A percentile compares a stretch with the other conserved stretches of the same genome.
Conservation (phyloP, 352 stramenopile species). For the Pythium aquatile region DNA sequence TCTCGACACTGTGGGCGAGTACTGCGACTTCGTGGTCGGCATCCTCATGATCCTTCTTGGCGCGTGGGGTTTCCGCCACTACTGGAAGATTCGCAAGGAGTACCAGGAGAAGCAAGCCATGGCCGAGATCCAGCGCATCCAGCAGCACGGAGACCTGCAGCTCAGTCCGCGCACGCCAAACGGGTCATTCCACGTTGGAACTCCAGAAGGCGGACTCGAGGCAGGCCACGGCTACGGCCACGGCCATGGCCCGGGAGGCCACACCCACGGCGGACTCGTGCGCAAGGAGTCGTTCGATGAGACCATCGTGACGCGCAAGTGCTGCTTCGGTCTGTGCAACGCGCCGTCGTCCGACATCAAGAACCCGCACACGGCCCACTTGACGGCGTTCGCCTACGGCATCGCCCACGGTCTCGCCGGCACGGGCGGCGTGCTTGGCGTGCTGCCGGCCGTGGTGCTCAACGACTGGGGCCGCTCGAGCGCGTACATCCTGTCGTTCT, state of each 20-base stretch:
- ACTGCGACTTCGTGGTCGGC: constrained; percentile 59
- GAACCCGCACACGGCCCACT: constrained; percentile 30
- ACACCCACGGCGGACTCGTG: constrained; percentile 5
- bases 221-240: constrained; percentile 11
- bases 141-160: constrained; percentile 18
- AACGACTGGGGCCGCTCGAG: constrained; percentile 43
- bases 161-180: constrained; percentile 17
- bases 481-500: constrained; percentile 76
- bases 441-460: constrained; percentile 73
- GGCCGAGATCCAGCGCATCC: constrained; percentile 31
- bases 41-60: constrained; percentile 58
- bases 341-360: constrained; percentile 46
- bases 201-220: constrained; percentile 21
- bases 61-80: constrained; percentile 41
- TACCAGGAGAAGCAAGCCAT: constrained; percentile 31
- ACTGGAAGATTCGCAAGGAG: constrained; percentile 39
- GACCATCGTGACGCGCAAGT: constrained; percentile 36
- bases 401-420: constrained; percentile 72
- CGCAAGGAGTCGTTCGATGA: constrained; percentile 35
- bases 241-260: constrained; percentile 6
- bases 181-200: constrained; percentile 17
- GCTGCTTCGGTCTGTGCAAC: constrained; percentile 40
- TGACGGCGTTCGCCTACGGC: constrained; percentile 54
- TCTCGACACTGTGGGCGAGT: constrained; percentile 40
- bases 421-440: constrained; percentile 47